Percentiles rank a stretch among this genome's conserved stretches.
Conservation (phyloP, 768 basidiomycete species). For the Rubroboletus satanas region DNA sequence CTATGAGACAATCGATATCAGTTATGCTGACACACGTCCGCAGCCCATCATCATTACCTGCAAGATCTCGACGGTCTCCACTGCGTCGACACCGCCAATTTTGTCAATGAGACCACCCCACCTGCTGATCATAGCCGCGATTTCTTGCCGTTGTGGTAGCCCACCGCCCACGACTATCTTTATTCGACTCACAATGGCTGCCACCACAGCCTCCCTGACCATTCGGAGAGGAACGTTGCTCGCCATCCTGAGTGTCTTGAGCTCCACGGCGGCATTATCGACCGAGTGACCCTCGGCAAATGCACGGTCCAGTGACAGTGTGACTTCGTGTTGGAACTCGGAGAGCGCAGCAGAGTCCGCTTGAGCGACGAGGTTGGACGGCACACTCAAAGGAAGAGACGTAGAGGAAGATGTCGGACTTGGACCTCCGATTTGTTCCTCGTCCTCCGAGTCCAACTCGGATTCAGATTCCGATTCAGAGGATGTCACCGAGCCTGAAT, state of each 20-base stretch:
- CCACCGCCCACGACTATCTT: conserved; percentile 55
- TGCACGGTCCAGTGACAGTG: conserved; percentile 86
- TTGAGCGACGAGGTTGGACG: conserved; percentile 37
- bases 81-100: conserved; percentile 79
- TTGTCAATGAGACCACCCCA: conserved; percentile 83
- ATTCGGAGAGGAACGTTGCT: conserved; percentile 86
- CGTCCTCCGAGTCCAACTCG: conserved; percentile 39
- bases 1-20: conserved; percentile 34
- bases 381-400: conserved; percentile 40
- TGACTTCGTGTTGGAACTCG: conserved; percentile 75
- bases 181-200: conserved; percentile 75
- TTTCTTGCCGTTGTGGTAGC: conserved; percentile 58
- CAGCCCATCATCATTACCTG: conserved; percentile 49
- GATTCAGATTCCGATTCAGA: conserved; percentile 42
- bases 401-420: conserved; percentile 44
- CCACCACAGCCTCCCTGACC: conserved; percentile 85
- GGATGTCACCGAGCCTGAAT: conserved; percentile 55
- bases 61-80: conserved; percentile 72
- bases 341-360: conserved; percentile 45
- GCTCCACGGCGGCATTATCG: conserved; percentile 89
- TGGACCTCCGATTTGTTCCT: conserved; percentile 35
- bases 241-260: conserved; percentile 96
- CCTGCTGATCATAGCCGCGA: conserved; percentile 56
- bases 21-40: not conserved
- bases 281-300: conserved; percentile 89